Percentiles rank a stretch among this genome's conserved stretches.
phyloP scores from a whole-genome alignment of 2,329 filamentous ascomycete species.

The Aulographum hederae region DNA sequence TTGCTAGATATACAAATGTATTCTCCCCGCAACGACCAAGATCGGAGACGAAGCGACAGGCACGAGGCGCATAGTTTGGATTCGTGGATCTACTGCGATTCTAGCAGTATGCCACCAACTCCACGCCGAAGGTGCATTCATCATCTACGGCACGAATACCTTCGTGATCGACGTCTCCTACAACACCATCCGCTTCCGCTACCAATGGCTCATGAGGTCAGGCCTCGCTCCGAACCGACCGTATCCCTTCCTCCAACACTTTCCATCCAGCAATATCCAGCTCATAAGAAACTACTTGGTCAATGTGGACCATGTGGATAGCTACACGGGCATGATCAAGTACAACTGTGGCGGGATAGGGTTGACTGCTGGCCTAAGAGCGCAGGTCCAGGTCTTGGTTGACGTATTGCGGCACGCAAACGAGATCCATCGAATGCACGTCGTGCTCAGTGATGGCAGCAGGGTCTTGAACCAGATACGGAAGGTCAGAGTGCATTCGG shows the following conservation, averaged over 20 bases:
- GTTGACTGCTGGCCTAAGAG: conserved; percentile 21
- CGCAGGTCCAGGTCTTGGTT: conserved; percentile 22
- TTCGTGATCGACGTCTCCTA: conserved; percentile 28
- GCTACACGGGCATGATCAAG: conserved; percentile 32
- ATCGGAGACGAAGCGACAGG: no score
- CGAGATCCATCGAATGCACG: no score
- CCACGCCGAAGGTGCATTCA: conserved; percentile 24
- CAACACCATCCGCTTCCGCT: conserved; percentile 23
- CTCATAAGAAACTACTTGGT: conserved; percentile 23
- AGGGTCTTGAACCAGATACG: no score
- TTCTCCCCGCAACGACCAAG: no score
- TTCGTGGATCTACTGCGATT: conserved; percentile 20
- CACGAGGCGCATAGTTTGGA: conserved; percentile 24
- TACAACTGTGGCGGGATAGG: conserved; percentile 29
- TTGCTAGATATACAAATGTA: no score
- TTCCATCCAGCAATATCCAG: conserved; percentile 21
- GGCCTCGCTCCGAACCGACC: conserved; percentile 22
- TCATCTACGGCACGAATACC: conserved; percentile 26
- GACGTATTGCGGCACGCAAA: conserved; percentile 16
- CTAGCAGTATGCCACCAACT: conserved; percentile 22
- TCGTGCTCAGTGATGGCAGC: no score
- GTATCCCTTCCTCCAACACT: conserved; percentile 22
- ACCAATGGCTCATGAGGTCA: conserved; percentile 21
- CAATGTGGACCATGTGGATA: conserved; percentile 28
- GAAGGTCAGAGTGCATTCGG: no score